phyloP scores from a whole-genome alignment of 768 basidiomycete genomes.

The Sporobolomyces roseus region DNA sequence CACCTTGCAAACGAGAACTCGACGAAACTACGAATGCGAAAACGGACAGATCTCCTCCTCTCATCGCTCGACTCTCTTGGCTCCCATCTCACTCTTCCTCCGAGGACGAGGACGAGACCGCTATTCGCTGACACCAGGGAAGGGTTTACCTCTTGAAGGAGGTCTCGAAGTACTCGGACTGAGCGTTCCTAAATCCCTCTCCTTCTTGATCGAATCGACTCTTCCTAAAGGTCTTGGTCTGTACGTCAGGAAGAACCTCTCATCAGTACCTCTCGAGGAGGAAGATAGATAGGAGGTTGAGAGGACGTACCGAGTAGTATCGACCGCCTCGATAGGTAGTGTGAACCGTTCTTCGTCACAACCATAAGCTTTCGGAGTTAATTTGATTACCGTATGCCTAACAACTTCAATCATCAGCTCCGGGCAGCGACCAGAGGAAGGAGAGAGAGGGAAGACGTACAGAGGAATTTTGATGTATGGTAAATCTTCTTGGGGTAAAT shows the following conservation, averaged over 20 bases:
- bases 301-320: conserved; percentile 66
- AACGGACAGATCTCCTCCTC: no score
- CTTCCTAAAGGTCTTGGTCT: conserved; percentile 10
- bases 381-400: conserved; percentile 88
- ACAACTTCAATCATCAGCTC: conserved; percentile 32
- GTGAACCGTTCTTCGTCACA: conserved; percentile 88
- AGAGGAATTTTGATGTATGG: conserved; percentile 94
- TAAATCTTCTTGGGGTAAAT: conserved; percentile 83
- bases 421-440: not conserved
- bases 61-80: no score
- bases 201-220: conserved; percentile 14
- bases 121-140: conserved; percentile 1
- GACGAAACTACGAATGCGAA: no score
- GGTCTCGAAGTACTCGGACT: conserved; percentile 24
- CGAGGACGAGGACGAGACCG: no score
- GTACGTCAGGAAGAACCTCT: not conserved
- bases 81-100: no score
- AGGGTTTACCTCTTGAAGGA: conserved; percentile 4
- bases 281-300: not conserved
- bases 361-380: conserved; percentile 96
- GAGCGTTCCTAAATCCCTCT: conserved; percentile 25
- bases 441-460: conserved; percentile 2
- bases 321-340: conserved; percentile 85
- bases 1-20: no score
- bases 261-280: not conserved